These are phyloP conservation scores for Termitomyces sp. DNA, from an alignment of 768 basidiomycete species.

Conservation along the genomic window DNA sequence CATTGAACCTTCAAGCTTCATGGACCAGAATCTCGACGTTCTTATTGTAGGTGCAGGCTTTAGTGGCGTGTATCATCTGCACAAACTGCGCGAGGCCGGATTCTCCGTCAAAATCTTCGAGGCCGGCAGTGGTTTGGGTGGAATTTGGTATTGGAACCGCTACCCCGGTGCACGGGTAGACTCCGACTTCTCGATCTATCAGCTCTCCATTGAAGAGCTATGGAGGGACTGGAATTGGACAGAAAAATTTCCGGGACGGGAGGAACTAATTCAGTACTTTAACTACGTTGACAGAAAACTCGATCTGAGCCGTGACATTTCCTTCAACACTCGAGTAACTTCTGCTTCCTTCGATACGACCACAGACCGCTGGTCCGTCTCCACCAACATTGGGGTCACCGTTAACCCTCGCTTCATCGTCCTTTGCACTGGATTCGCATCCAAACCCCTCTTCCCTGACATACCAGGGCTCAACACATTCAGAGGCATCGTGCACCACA, in stretches of 20 bases:
- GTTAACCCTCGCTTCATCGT: constrained; percentile 18
- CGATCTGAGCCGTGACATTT: no score
- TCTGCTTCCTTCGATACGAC: no score
- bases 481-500: constrained; percentile 21
- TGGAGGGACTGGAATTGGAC: no score
- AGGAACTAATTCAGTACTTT: constrained; percentile 22
- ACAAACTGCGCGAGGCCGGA: constrained; percentile 15
- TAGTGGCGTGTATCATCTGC: constrained; percentile 15
- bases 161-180: no score
- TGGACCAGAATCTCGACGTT: constrained; percentile 16
- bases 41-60: constrained; percentile 25
- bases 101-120: constrained; percentile 18
- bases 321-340: no score
- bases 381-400: constrained; percentile 12
- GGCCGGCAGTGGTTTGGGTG: no score
- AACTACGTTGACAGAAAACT: constrained; percentile 22
- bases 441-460: no score
- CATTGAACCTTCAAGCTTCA: neutral
- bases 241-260: constrained; percentile 11
- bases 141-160: constrained; percentile 25
- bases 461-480: constrained; percentile 22
- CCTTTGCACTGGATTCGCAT: constrained; percentile 23
- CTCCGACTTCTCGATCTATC: no score
- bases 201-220: no score
- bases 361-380: no score